These are phyloP conservation scores for Lomentospora prolificans DNA, from an alignment of 2,329 filamentous ascomycete genomes.

Conservation along the genomic window DNA sequence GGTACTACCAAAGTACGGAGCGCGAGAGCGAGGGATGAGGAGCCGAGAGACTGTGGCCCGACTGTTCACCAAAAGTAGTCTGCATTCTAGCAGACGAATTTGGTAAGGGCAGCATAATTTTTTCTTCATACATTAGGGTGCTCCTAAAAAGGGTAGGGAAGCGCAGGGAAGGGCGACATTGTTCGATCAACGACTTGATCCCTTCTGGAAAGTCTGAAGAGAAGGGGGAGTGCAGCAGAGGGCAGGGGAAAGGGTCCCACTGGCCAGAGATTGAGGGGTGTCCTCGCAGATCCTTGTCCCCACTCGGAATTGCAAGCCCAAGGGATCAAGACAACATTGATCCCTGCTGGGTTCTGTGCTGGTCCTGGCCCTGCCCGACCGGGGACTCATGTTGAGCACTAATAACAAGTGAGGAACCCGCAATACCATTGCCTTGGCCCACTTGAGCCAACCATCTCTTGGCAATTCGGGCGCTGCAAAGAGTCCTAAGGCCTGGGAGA, in stretches of 20 bases:
- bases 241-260: not conserved
- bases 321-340: not conserved
- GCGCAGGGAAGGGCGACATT: not conserved
- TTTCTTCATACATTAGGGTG: no score
- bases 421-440: not conserved
- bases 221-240: not conserved
- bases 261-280: conserved; percentile 3
- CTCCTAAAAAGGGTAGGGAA: not conserved
- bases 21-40: no score
- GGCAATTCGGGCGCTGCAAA: no score
- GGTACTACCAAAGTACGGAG: no score
- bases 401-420: not conserved
- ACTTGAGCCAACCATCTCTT: no score
- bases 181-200: not conserved
- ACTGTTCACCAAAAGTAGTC: no score
- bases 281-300: not conserved
- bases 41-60: no score
- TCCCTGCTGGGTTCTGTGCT: not conserved
- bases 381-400: not conserved
- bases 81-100: no score
- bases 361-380: not conserved
- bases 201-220: not conserved
- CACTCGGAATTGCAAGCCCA: not conserved
- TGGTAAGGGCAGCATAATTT: no score
- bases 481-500: no score